Percentiles rank a stretch among this genome's conserved stretches.
Conservation (phyloP, 306 rosid species). For the Albizia julibrissin region DNA sequence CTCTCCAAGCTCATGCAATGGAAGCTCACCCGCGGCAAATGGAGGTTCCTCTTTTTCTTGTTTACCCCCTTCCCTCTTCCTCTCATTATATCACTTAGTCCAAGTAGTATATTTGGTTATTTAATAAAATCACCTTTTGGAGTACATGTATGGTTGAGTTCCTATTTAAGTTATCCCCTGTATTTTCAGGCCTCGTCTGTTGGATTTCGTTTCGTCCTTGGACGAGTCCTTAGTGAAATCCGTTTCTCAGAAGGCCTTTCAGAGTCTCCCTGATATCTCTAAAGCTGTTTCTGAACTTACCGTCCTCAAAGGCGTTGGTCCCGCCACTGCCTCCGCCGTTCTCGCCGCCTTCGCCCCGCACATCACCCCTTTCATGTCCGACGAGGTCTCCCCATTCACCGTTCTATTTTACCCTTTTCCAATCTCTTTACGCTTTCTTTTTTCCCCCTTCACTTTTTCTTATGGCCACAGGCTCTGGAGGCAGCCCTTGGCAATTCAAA, state of each 20-base stretch:
- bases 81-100: neutral
- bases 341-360: slow-evolving; percentile 77
- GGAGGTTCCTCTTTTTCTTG: slow-evolving; percentile 56
- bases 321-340: slow-evolving; percentile 89
- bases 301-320: slow-evolving; percentile 81
- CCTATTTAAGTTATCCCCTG: neutral
- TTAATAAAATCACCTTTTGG: too few relatives aligned
- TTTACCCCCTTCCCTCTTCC: neutral
- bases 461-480: slow-evolving; percentile 65
- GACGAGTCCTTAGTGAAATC: slow-evolving; percentile 62
- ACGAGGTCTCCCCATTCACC: slow-evolving; percentile 53
- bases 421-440: neutral
- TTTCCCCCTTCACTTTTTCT: neutral
- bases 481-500: slow-evolving; percentile 79
- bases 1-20: slow-evolving; percentile 87
- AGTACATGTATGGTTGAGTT: too few relatives aligned
- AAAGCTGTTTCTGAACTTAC: slow-evolving; percentile 75
- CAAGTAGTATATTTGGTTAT: too few relatives aligned
- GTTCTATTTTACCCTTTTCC: neutral
- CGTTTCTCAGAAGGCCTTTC: slow-evolving; percentile 67
- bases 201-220: slow-evolving; percentile 77
- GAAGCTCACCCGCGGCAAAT: slow-evolving; percentile 93
- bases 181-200: slow-evolving; percentile 73
- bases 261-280: slow-evolving; percentile 67
- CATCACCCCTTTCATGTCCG: slow-evolving; percentile 87